Base-by-base conservation (phyloP, 306 rosid species). In the Chamaecrista fasciculata region DNA sequence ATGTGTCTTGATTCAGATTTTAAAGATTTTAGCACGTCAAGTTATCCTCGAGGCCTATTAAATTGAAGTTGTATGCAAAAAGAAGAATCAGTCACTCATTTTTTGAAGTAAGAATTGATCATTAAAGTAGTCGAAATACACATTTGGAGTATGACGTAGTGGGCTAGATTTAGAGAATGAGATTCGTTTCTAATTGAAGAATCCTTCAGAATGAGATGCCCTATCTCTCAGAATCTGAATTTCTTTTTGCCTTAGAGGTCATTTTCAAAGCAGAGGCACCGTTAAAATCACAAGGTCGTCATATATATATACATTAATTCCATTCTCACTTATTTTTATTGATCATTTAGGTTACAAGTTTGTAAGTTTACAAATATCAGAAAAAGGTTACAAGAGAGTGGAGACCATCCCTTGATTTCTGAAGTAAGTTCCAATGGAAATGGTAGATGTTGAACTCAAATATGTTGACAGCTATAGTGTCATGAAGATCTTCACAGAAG, bases 351-450 rank as follows among this genome's bases (percentile, higher is more conserved):
- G 77, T 58, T 9, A 33, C 67, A 56, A 58, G n/a, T n/a, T n/a
- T n/a, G n/a, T n/a, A n/a, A n/a, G n/a, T n/a, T n/a, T n/a, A n/a
- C n/a, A n/a, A n/a, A n/a, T n/a, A n/a, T n/a, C n/a, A n/a, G n/a
- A n/a, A 52, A 60, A 69, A 52, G 74, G 29, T 78, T 69, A 56
- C 55, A 59, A 34, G 62, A 47, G 60, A 43, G 78, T 25, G 73
- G 67, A 71, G 57, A 52, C 15, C 78, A 36, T 52, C 66, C 51
- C 63, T 71, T 70, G 66, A 74, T 57, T 64, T 74, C 66, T 69
- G 68, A 33, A 73, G 73, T 66, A 33, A 73, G 73, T 66, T 75
- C 72, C 23, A 48, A 90, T 89, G 98, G 91, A 83, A 69, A 83
- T 81, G 66, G 67, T 68, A 8, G 78, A 81, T 24, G 68, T 37